Evolutionary conservation across 768 basidiomycete genomes (phyloP), one percentile per base, ranked within the genome.

Genomic region (Suillus decipiens): DNA sequence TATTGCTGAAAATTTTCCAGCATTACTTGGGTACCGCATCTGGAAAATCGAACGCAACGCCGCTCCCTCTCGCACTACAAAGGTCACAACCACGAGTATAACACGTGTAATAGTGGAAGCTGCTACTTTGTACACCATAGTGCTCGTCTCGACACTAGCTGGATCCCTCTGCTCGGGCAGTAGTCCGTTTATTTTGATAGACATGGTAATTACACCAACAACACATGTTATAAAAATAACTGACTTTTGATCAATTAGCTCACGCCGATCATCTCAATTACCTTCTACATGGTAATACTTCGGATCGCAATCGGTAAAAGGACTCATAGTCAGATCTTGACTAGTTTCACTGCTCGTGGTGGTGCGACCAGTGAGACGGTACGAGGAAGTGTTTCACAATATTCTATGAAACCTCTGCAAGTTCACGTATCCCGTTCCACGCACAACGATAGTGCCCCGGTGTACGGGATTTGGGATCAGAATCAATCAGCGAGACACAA

Each of bases 141-240:
- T 76, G 2, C 73, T 79, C 59, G 59, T 75, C 34, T 64, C 73
- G 6, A 72, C 73, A 3, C 61, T 80, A 37, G 62, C 73, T 1
- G 72, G 73, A 36, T 79, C 75, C 60, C 62, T 69, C 6, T 62
- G 65, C 4, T 42, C 66, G n/a, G 71, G 70, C 24, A 76, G 75
- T 22, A 68, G 69, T 1, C 76, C 77, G 54, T 78, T 75, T 42
- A 68, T 79, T 39, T 31, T 50, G 24, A 24, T 50, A 28, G 48
- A 50, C 14, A 9, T 28, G 48, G 48, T 50, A 8, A 50, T 50
- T 8, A 14, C 22, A 17, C 8, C 1, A 5, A 50, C 48, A 9
- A 7, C 48, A 28, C 7, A 28, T 17, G 14, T 24, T 7, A 24
- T 50, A 8, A 15, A 28, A 12, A 28, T 17, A 8, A 17, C 24